Evolutionary conservation across 169 alveolate genomes (phyloP).

Genomic region (Perkinsus chesapeaki): DNA sequence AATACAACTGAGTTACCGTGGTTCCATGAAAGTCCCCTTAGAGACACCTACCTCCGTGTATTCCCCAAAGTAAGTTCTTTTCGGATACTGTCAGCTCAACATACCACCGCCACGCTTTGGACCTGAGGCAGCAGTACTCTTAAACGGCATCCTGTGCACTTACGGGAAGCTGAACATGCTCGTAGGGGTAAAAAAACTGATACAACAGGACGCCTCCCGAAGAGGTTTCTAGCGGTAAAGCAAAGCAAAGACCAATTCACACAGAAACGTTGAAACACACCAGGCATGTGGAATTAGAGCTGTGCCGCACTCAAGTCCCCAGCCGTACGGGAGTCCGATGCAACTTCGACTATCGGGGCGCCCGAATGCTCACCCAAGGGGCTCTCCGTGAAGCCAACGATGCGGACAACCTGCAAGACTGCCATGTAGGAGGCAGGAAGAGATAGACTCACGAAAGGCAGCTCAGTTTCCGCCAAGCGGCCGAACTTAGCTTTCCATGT

Average conservation of each 20-base stretch:
- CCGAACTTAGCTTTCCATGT: not conserved
- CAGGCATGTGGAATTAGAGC: not conserved
- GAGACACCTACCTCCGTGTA: not conserved
- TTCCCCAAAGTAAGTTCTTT: not conserved
- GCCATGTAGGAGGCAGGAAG: not conserved
- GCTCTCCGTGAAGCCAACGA: not conserved
- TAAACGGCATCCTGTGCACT: not conserved
- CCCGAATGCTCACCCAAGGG: not conserved
- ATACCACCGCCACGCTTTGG: not conserved
- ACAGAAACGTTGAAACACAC: not conserved
- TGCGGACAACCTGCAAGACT: not conserved
- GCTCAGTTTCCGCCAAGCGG: not conserved
- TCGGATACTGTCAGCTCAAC: not conserved
- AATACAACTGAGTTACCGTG: not conserved
- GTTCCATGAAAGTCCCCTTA: not conserved
- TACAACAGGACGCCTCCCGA: no score
- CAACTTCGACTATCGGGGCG: not conserved
- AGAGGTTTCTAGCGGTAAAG: not conserved
- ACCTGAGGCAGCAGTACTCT: not conserved
- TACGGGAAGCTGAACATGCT: conserved; percentile 1
- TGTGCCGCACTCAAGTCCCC: not conserved
- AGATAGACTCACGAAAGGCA: not conserved
- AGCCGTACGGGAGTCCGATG: not conserved
- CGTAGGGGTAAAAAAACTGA: no score
- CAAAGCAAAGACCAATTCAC: not conserved